Evolutionary conservation across 768 basidiomycete species (phyloP), one percentile per base, ranked within the genome.

Genomic region (Filobasidium wieringae): DNA sequence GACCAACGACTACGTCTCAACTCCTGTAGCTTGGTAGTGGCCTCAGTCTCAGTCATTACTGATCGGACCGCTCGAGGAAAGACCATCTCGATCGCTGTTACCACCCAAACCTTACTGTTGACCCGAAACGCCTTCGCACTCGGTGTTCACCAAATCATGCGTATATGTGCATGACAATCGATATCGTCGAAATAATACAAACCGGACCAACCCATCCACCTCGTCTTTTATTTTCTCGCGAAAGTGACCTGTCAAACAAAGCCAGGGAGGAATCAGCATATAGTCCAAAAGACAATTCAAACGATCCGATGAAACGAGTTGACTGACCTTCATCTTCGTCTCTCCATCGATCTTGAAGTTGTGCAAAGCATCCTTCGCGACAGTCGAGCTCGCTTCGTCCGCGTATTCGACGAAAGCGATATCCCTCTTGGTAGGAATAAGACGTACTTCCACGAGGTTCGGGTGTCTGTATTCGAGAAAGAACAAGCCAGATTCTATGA

Each of bases 401-500:
- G 84, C 68, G 66, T 86, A 99, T 72, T 99, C 95, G 76, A 99
- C 91, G 80, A 99, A 99, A 0, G 93, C 95, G 63, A 97, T 97
- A 72, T 93, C 92, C 70, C 85, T 85, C 75, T 95, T 92, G 45
- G 90, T 91, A 39, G 93, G 90, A 71, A 99, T 93, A 68, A 92
- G 89, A 79, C 95, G 92, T 9, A 99, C 91, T 80, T 97, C 91
- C 83, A 93, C 74, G 57, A 99, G 75, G 70, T 92, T 93, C 58
- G 92, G 88, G 76, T 95, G 92, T 76, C 91, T 93, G 63, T n/a
- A 40, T 7, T 27, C 24, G 43, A 2, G 31, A 32, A 22, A 56
- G 24, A 22, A n/a, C 53, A 43, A 43, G 31, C 14, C 32, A 30
- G n/a, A 27, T 40, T 15, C 43, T 34, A 36, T 9, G 9, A n/a